Evolutionary conservation across 176 grass and related monocot genomes (phyloP), one percentile per base, ranked within the genome.

Genomic region (Juncus inflexus): DNA sequence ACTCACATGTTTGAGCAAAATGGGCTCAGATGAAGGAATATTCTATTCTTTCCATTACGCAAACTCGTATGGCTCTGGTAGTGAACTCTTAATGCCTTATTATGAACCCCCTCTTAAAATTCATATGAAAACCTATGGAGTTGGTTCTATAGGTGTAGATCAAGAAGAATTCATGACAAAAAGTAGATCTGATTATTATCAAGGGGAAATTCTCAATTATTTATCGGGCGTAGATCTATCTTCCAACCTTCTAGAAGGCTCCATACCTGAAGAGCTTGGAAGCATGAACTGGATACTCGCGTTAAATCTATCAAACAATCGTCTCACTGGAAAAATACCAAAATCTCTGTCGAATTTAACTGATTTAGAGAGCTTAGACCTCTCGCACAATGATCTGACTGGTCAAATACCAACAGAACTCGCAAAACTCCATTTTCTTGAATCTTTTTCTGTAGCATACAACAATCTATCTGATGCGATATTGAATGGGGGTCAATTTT

Each of bases 401-500:
- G 74, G 80, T 0, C 42, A 66, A 61, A 73, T 78, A 66, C 67
- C 80, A 45, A 14, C 12, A 16, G 58, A 83, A 37, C 42, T 78
- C 63, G 4, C 3, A 9, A 64, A 56, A 40, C 51, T 78, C 9
- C 7, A 49, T 1, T 77, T 13, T 6, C 55, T 83, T 0, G 65
- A 10, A 50, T 62, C 57, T 2, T 79, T 73, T 28, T 79, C 77
- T 2, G 77, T 74, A 5, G 78, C 78, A 45, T 67, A 74, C 19
- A 80, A 80, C 54, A 80, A 80, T 64, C 42, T 74, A 4, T 73
- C 74, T 12, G 80, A 74, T 47, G 40, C 74, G 12, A 78, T 53
- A 35, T 37, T 54, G 3, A 58, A 65, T 11, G 64, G 9, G 3
- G 80, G 52, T 0, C 80, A 83, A 58, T 83, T 66, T 64, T 40